Percentiles rank a stretch among this genome's conserved stretches.
These are phyloP conservation scores for Martiniozyma asiatica DNA, from an alignment of 1,139 yeast genomes.

Conservation along the genomic window DNA sequence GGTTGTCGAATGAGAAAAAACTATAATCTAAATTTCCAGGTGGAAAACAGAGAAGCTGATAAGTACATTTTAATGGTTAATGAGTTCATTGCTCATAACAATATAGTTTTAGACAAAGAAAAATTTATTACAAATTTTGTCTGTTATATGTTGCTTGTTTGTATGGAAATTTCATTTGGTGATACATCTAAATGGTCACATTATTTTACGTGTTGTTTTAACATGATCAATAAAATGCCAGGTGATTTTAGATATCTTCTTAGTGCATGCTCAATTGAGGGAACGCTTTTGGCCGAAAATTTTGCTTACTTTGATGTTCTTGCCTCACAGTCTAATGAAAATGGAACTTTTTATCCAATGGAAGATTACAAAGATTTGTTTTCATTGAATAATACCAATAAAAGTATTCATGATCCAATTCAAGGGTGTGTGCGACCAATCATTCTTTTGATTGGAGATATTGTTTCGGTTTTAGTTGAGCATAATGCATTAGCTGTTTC, in stretches of 20 bases:
- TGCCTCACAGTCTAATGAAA: slow-evolving; percentile 26
- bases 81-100: slow-evolving; percentile 6
- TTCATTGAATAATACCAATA: slow-evolving; percentile 8
- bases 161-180: slow-evolving; percentile 27
- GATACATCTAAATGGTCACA: slow-evolving; percentile 26
- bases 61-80: slow-evolving; percentile 15
- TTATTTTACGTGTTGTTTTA: slow-evolving; percentile 23
- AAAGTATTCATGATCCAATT: slow-evolving; percentile 26
- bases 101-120: slow-evolving; percentile 10
- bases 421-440: slow-evolving; percentile 36
- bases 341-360: slow-evolving; percentile 29
- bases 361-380: slow-evolving; percentile 22
- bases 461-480: slow-evolving; percentile 23
- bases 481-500: slow-evolving; percentile 12
- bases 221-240: slow-evolving; percentile 24
- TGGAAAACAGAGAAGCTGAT: slow-evolving; percentile 14
- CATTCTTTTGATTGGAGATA: slow-evolving; percentile 29
- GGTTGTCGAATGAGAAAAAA: slow-evolving; percentile 19
- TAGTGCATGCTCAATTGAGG: slow-evolving; percentile 23
- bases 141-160: slow-evolving; percentile 24
- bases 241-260: slow-evolving; percentile 19
- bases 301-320: slow-evolving; percentile 34
- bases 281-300: slow-evolving; percentile 29
- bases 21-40: slow-evolving; percentile 14
- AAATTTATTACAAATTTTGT: slow-evolving; percentile 22